phyloP scores from a whole-genome alignment of 805 yeast species.

The Yamadazyma philogaea region DNA sequence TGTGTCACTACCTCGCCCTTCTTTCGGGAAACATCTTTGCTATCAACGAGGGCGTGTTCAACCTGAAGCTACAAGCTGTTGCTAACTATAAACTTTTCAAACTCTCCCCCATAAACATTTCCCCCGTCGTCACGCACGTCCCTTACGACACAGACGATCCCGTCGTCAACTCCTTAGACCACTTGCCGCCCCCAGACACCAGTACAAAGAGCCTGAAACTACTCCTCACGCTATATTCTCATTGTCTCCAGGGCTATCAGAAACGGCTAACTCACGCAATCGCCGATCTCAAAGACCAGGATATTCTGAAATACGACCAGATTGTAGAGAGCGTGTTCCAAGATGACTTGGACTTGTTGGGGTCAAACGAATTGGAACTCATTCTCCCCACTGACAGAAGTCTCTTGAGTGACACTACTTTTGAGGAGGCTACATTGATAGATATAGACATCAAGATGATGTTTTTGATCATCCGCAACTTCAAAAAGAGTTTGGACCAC shows the following conservation, averaged over 20 bases:
- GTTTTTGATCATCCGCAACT: slow-evolving; percentile 22
- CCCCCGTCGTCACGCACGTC: slow-evolving; percentile 34
- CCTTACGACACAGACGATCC: slow-evolving; percentile 41
- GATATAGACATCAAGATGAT: slow-evolving; percentile 39
- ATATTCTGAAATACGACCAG: slow-evolving; percentile 4
- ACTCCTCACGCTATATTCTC: slow-evolving; percentile 25
- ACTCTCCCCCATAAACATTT: slow-evolving; percentile 23
- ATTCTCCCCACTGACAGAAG: slow-evolving; percentile 5
- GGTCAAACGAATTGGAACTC: slow-evolving; percentile 7
- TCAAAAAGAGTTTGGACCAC: slow-evolving; percentile 26
- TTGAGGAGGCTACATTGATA: slow-evolving; percentile 27
- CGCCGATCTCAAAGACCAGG: slow-evolving; percentile 15
- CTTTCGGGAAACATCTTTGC: slow-evolving; percentile 32
- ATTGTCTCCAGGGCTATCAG: slow-evolving; percentile 36
- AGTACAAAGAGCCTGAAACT: slow-evolving; percentile 27
- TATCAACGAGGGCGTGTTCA: slow-evolving; percentile 34
- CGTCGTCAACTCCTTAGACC: slow-evolving; percentile 28
- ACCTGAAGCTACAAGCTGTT: slow-evolving; percentile 24
- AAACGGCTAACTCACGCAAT: slow-evolving; percentile 30
- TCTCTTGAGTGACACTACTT: slow-evolving; percentile 4
- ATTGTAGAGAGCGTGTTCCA: slow-evolving; percentile 5
- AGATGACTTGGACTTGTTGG: slow-evolving; percentile 12
- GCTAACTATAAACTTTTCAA: slow-evolving; percentile 28
- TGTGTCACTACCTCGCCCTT: slow-evolving; percentile 35
- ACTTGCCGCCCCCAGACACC: slow-evolving; percentile 24